These are phyloP conservation scores for Geum urbanum DNA, from an alignment of 306 rosid species.

Conservation along the genomic window DNA sequence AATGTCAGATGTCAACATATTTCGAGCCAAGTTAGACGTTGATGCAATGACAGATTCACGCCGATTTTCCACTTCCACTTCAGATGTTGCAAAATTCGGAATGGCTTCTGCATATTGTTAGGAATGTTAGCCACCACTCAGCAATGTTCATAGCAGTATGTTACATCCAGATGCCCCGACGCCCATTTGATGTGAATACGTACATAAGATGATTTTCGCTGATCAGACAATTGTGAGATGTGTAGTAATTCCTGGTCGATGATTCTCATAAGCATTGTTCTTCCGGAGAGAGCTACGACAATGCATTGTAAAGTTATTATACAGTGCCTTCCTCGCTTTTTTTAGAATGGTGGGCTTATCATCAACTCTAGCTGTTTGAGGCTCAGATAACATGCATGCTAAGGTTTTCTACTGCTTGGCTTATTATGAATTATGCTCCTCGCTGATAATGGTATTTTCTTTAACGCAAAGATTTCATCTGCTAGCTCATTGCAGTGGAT, in stretches of 20 bases:
- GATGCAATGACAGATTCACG: slow-evolving; percentile 32
- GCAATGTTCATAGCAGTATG: slow-evolving; percentile 18
- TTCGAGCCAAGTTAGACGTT: slow-evolving; percentile 72
- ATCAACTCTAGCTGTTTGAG: slow-evolving; percentile 5
- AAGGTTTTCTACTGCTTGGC: background rate
- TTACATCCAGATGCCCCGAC: slow-evolving; percentile 11
- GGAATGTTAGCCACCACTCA: slow-evolving; percentile 1
- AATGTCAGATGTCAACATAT: slow-evolving; percentile 54
- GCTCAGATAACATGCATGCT: background rate
- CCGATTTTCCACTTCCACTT: slow-evolving; percentile 32
- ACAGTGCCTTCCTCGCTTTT: slow-evolving; percentile 53
- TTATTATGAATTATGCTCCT: background rate
- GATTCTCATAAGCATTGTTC: slow-evolving; percentile 26
- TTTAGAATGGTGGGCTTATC: slow-evolving; percentile 49
- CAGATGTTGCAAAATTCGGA: slow-evolving; percentile 44
- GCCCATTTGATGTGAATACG: slow-evolving; percentile 27
- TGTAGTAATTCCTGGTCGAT: slow-evolving; percentile 32
- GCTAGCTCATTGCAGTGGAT: background rate
- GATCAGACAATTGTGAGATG: slow-evolving; percentile 40
- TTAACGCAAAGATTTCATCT: background rate
- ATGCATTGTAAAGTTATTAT: slow-evolving; percentile 33
- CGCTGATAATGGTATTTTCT: background rate
- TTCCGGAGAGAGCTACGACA: slow-evolving; percentile 30
- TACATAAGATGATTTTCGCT: slow-evolving; percentile 21
- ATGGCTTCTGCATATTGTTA: slow-evolving; percentile 50